Evolutionary conservation across 352 stramenopile genomes (phyloP).

Genomic region (Pelagophyceae sp.): DNA sequence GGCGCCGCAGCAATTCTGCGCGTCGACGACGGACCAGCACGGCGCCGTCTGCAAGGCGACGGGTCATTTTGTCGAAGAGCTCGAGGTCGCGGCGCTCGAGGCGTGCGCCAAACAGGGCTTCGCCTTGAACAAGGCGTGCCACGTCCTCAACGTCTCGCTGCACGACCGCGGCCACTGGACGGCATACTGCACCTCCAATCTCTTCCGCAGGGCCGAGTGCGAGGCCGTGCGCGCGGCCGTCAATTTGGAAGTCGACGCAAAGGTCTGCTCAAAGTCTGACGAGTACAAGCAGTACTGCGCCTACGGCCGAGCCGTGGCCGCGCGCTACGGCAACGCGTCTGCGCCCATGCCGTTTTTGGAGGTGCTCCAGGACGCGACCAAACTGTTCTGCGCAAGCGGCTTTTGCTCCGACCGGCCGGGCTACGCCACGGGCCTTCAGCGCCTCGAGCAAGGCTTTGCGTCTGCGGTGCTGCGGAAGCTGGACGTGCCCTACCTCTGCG

Average conservation of each 20-base stretch:
- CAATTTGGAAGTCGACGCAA: neutral
- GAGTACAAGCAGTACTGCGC: neutral
- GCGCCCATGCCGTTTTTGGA: neutral
- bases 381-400: neutral
- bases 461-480: neutral
- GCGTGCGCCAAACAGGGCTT: neutral
- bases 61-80: neutral
- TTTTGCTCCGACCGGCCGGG: neutral
- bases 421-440: neutral
- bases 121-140: neutral
- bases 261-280: neutral
- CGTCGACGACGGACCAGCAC: neutral
- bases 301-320: neutral
- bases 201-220: neutral
- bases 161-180: slow-evolving; percentile 6
- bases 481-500: neutral
- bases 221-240: neutral
- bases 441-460: neutral
- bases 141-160: neutral
- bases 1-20: neutral
- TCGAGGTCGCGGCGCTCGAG: neutral
- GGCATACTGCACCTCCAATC: neutral
- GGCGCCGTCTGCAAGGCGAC: neutral
- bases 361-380: neutral
- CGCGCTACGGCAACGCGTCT: neutral